Evolutionary conservation across 1,284 basidiomycete species (phyloP).

Genomic region (Bjerkandera adusta): DNA sequence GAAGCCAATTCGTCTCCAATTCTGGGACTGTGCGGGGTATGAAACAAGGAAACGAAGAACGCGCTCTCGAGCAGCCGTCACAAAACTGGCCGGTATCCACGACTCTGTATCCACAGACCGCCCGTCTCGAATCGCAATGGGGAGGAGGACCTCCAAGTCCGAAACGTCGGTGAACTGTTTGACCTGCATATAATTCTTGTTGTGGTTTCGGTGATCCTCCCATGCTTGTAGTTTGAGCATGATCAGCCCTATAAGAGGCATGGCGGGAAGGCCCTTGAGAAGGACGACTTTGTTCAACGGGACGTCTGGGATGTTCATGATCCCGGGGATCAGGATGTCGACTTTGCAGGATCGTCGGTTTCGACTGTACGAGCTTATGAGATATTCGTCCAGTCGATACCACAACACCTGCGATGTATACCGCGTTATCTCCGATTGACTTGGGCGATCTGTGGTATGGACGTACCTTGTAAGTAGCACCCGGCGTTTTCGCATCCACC

Average conservation of each 20-base stretch:
- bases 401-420: slow-evolving; percentile 28
- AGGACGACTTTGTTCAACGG: slow-evolving; percentile 17
- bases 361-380: neutral
- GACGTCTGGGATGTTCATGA: slow-evolving; percentile 31
- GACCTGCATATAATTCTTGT: slow-evolving; percentile 17
- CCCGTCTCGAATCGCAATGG: slow-evolving; percentile 18
- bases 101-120: neutral
- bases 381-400: slow-evolving; percentile 18
- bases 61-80: neutral
- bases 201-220: slow-evolving; percentile 29
- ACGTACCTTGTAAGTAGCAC: slow-evolving; percentile 23
- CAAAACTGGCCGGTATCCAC: slow-evolving; percentile 1
- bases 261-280: slow-evolving; percentile 24
- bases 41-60: neutral
- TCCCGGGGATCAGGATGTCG: slow-evolving; percentile 33
- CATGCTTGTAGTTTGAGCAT: slow-evolving; percentile 36
- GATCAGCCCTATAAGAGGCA: slow-evolving; percentile 30
- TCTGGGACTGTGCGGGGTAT: neutral
- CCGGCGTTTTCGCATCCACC: slow-evolving; percentile 21
- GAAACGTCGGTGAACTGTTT: slow-evolving; percentile 29
- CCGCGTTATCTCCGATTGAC: no score
- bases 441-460: no score
- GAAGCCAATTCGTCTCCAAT: neutral
- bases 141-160: slow-evolving; percentile 26
- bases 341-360: slow-evolving; percentile 28